These are phyloP conservation scores for Cladosporium austrohemisphaericum DNA, from an alignment of 2,329 filamentous ascomycete genomes.

Conservation along the genomic window DNA sequence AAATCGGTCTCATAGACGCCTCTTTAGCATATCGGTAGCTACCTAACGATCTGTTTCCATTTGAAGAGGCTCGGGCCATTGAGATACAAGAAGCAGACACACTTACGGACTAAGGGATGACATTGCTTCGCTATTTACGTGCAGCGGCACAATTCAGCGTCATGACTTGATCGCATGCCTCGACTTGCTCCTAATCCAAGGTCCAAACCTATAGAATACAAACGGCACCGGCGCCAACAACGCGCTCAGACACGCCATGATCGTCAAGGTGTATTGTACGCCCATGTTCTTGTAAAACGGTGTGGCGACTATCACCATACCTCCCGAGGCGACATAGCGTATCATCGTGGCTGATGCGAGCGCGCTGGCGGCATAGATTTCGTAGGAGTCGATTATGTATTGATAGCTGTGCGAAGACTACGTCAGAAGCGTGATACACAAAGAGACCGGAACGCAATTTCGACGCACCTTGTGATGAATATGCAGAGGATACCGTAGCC, in stretches of 20 bases:
- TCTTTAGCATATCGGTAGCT: no score
- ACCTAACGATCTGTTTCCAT: no score
- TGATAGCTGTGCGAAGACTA: no score
- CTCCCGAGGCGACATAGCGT: constrained; percentile 40
- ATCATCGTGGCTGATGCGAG: constrained; percentile 41
- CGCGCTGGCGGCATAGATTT: constrained; percentile 50
- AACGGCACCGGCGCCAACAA: constrained; percentile 40
- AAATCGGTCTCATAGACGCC: no score
- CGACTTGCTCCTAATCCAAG: constrained; percentile 11
- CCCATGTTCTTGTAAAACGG: constrained; percentile 40
- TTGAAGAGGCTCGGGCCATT: no score
- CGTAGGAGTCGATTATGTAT: constrained; percentile 58
- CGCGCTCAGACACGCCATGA: constrained; percentile 32
- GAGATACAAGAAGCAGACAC: no score
- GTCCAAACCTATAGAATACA: constrained; percentile 43
- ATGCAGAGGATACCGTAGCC: constrained; percentile 50
- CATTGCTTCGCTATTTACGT: no score
- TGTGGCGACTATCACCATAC: constrained; percentile 38
- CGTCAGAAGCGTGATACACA: no score
- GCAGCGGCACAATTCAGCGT: no score
- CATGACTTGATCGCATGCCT: constrained; percentile 6
- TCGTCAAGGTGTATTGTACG: constrained; percentile 34
- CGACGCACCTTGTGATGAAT: constrained; percentile 47
- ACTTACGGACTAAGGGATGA: no score
- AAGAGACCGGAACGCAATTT: not conserved